Base-by-base conservation (phyloP, 2,329 filamentous ascomycete genomes). In the Diaporthe amygdali region DNA sequence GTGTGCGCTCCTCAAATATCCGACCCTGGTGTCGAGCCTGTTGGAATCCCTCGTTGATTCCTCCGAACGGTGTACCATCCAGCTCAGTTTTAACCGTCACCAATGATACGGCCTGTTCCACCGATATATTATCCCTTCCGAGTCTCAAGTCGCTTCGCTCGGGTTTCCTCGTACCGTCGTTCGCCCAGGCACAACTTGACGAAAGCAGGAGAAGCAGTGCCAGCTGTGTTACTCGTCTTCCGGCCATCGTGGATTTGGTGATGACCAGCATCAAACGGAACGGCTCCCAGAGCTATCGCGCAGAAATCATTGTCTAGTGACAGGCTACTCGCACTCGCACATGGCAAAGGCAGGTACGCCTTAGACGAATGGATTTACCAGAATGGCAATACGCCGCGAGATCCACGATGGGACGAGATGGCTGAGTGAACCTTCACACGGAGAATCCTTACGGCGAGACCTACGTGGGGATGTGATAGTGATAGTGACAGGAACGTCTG, bases 111-210 rank as follows among this genome's bases (percentile, higher is more conserved):
- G n/a, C 32, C 41, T 25, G 14, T 64, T 14, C 30, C 44, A 37
- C 30, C 46, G 9, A 37, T 10, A 49, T 10, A 30, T 37, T 30
- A 17, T 47, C 25, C 44, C 59, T 64, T 37, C 59, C 59, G 30
- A 64, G 59, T 12, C 59, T 64, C 44, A 64, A 41, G 49, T 56
- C 47, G 39, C 66, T 54, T 22, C 66, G 39, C 49, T 37, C 55
- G 20, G 55, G 41, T 39, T 37, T 37, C 71, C 66, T 59, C 59
- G 52, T 47, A 61, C 61, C 54, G 46, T 69, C 69, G 46, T 68
- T 64, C 54, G 74, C 74, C 75, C 72, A 75, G 72, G 77, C 76
- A 72, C 73, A 76, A 73, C 74, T 74, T 66, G 75, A 74, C 32
- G 70, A 69, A 4, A 78, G 64, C 54, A 78, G 66, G 17, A 78